Conservation (phyloP, 305 asterid genomes). For the Solanum hybrid region DNA sequence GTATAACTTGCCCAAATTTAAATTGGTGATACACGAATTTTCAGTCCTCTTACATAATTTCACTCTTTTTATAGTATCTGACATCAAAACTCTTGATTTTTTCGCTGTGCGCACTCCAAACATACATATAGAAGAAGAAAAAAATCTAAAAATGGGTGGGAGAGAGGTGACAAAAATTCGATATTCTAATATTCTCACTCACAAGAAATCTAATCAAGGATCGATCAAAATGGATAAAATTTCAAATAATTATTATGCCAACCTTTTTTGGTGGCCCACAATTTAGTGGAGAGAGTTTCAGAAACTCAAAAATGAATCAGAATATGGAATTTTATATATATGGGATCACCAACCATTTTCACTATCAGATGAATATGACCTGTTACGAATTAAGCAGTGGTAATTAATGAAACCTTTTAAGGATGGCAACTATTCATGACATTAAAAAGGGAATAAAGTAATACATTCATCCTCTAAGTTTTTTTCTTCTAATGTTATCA, state of each 20-base stretch:
- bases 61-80: background rate
- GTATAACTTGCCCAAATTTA: background rate
- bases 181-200: background rate
- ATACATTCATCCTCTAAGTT: background rate
- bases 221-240: slow-evolving; percentile 12
- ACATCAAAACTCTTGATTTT: background rate
- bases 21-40: background rate
- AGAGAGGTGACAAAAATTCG: background rate
- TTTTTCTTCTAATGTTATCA: background rate
- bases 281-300: slow-evolving; percentile 13
- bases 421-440: slow-evolving; percentile 17
- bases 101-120: background rate
- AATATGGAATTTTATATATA: background rate
- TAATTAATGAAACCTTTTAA: slow-evolving; percentile 15
- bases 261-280: slow-evolving; percentile 20
- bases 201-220: background rate
- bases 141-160: background rate
- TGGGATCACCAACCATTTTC: background rate
- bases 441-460: slow-evolving; percentile 3
- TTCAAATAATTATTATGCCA: slow-evolving; percentile 12
- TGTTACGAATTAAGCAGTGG: background rate
- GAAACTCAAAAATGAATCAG: slow-evolving; percentile 17
- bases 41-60: background rate
- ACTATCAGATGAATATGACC: background rate
- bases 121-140: background rate